Base-by-base conservation (phyloP, 169 alveolate genomes). In the Eimeria sp. region DNA sequence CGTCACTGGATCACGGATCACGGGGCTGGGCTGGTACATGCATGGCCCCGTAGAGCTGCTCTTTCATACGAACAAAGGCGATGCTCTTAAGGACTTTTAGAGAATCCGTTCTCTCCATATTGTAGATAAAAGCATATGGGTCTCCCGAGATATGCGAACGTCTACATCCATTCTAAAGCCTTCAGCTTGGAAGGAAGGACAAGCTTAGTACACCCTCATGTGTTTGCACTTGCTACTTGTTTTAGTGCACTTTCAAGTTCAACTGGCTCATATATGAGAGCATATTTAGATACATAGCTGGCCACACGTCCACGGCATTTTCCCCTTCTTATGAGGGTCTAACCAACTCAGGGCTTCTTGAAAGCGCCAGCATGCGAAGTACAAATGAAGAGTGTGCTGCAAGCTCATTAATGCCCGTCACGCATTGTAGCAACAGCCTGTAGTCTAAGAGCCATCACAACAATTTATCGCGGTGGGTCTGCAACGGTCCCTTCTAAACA, bases 11-110 rank as follows among this genome's bases (percentile, higher is more conserved):
- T 54, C 83, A 40, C 83, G 83, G 56, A 74, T 23, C 13, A 40
- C 83, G 83, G 83, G 66, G 88, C 88, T 78, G 46, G 68, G 52
- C 46, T 78, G 71, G 68, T 78, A 30, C 68, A 9, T 78, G 88
- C 88, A 78, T 78, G 88, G 46, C 49, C 27, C 49, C 25, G 11
- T 37, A 40, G 30, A 40, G 56, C 30, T 74, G 33, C 8, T 25
- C 30, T 20, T 74, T 16, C 54, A 14, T 20, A 40, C 14, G 14
- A 30, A n/a, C 83, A 40, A 37, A 74, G 40, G 25, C 4, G 83
- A 74, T 74, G 58, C 83, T 40, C n/a, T 37, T 40, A 56, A 74
- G 33, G 33, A 20, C 37, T 74, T 74, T 74, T 25, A 74, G 23
- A 20, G 56, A 74, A 18, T 40, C 30, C 6, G 58, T 40, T 16